These are phyloP conservation scores for Metschnikowia lochheadii DNA, from an alignment of 805 yeast species.

Conservation along the genomic window DNA sequence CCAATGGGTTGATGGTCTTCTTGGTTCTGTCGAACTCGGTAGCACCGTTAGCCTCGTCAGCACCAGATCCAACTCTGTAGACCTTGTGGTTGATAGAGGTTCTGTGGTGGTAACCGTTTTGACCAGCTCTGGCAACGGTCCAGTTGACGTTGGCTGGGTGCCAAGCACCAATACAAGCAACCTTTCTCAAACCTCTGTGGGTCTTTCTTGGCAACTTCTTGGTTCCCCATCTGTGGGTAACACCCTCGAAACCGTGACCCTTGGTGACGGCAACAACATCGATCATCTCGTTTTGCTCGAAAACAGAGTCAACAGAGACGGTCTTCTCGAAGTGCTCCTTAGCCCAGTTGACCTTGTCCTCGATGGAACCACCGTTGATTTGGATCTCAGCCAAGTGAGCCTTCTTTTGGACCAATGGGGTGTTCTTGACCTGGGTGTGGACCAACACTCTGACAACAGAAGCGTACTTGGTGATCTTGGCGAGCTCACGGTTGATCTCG, in stretches of 20 bases:
- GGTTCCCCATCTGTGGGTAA: slow-evolving; percentile 99
- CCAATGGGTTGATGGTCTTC: slow-evolving; percentile 99
- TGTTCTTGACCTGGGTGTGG: slow-evolving; percentile 99
- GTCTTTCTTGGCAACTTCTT: slow-evolving; percentile 99
- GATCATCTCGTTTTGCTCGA: slow-evolving; percentile 98
- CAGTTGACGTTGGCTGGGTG: slow-evolving; percentile 99
- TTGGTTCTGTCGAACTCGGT: slow-evolving; percentile 99
- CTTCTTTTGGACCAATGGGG: slow-evolving; percentile 98
- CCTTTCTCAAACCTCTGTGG: slow-evolving; percentile 99
- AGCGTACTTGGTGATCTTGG: slow-evolving; percentile 98
- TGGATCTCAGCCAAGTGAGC: slow-evolving; percentile 99
- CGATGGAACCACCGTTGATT: slow-evolving; percentile 97
- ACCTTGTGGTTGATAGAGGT: slow-evolving; percentile 99
- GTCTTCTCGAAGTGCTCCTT: slow-evolving; percentile 99
- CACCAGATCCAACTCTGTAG: slow-evolving; percentile 98
- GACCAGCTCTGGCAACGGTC: slow-evolving; percentile 99
- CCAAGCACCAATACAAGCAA: slow-evolving; percentile 99
- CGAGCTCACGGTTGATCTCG: slow-evolving; percentile 91
- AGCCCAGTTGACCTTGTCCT: slow-evolving; percentile 99
- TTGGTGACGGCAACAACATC: slow-evolving; percentile 99
- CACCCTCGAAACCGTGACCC: slow-evolving; percentile 99
- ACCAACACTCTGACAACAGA: slow-evolving; percentile 97
- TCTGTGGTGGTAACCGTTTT: slow-evolving; percentile 99
- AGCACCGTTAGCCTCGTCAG: slow-evolving; percentile 89
- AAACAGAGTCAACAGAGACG: slow-evolving; percentile 89